These are phyloP conservation scores for Pythium periplocum DNA, from an alignment of 352 stramenopile genomes.

Conservation along the genomic window DNA sequence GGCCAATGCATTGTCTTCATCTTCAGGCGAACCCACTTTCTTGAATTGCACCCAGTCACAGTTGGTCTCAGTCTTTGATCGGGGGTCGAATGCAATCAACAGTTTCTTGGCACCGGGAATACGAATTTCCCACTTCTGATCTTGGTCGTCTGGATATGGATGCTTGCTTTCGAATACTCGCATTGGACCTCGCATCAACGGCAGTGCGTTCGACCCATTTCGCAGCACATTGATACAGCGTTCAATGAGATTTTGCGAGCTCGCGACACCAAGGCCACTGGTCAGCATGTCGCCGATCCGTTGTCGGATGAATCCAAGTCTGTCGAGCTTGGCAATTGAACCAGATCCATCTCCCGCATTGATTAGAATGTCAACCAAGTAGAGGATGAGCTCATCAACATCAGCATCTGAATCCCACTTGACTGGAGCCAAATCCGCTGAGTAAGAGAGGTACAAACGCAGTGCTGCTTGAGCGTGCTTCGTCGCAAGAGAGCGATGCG, in stretches of 20 bases:
- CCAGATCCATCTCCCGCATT: no score
- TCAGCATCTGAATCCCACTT: no score
- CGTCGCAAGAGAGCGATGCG: conserved; percentile 48
- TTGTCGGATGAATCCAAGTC: no score
- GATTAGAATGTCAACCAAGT: no score
- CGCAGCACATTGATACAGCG: conserved; percentile 35
- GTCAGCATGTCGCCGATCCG: conserved; percentile 4
- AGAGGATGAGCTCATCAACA: no score
- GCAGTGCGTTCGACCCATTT: conserved; percentile 20
- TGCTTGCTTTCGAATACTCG: conserved; percentile 64
- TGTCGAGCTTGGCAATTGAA: no score
- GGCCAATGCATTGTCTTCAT: conserved; percentile 42
- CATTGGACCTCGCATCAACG: conserved; percentile 35
- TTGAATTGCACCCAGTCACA: conserved; percentile 75
- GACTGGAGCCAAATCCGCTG: not conserved
- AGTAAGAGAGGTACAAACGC: conserved; percentile 25
- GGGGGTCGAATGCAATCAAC: conserved; percentile 61
- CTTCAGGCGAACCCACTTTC: conserved; percentile 36
- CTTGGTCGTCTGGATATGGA: conserved; percentile 61
- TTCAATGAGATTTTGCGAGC: conserved; percentile 23
- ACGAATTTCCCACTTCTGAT: conserved; percentile 65
- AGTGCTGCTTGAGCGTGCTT: conserved; percentile 50
- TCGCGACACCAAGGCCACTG: not conserved
- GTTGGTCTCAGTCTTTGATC: conserved; percentile 55
- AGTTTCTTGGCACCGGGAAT: conserved; percentile 67